Evolutionary conservation across 2,329 filamentous ascomycete genomes (phyloP).

Genomic region (Ilyonectria robusta): DNA sequence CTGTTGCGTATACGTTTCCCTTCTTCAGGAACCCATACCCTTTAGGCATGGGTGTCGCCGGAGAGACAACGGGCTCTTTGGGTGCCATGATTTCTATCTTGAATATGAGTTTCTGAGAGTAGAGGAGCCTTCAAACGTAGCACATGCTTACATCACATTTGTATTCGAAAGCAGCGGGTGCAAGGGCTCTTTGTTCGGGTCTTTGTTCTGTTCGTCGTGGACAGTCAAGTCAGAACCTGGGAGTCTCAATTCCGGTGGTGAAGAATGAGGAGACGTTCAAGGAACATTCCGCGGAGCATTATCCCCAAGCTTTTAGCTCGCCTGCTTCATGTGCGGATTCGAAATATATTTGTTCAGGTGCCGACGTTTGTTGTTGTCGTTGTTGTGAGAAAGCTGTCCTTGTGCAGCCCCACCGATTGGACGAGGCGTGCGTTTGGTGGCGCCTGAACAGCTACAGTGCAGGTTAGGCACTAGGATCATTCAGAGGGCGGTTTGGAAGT

Average conservation of each 20-base stretch:
- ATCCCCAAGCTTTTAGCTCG: not conserved
- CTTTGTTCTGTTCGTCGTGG: not conserved
- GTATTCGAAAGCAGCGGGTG: too few relatives aligned
- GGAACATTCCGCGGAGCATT: not conserved
- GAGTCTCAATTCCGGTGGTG: not conserved
- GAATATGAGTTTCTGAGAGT: not conserved
- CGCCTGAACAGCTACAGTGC: not conserved
- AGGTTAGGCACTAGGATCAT: not conserved
- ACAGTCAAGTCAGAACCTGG: not conserved
- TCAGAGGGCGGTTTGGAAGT: not conserved
- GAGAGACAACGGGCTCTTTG: slow-evolving; percentile 11
- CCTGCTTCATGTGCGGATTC: not conserved
- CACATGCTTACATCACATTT: not conserved
- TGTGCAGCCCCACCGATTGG: not conserved
- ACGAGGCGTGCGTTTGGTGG: not conserved
- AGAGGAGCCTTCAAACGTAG: not conserved
- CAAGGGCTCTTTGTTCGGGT: not conserved
- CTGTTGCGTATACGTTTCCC: slow-evolving; percentile 17
- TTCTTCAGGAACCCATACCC: slow-evolving; percentile 26
- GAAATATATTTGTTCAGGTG: not conserved
- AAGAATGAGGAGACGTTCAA: not conserved
- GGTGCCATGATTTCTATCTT: not conserved
- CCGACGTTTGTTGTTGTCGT: not conserved
- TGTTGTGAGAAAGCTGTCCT: not conserved
- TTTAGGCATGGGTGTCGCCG: slow-evolving; percentile 16